Conservation (phyloP, 2,329 filamentous ascomycete genomes). For the Beauveria pseudobassiana region DNA sequence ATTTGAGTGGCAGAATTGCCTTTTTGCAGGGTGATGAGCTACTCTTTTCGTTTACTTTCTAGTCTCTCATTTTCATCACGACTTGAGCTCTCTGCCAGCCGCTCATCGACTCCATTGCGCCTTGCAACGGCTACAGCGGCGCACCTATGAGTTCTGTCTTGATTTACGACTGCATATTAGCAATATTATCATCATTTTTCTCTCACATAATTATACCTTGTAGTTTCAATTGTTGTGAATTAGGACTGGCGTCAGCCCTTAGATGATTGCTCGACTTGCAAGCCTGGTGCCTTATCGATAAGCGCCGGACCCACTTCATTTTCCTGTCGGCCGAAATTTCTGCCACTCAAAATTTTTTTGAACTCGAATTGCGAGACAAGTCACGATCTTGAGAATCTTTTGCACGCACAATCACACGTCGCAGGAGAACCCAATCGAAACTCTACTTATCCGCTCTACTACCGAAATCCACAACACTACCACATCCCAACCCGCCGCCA, state of each 20-base stretch:
- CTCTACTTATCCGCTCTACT: not conserved
- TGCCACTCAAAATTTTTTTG: slow-evolving; percentile 5
- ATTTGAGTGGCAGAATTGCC: not conserved
- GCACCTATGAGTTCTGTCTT: not conserved
- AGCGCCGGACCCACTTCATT: not conserved
- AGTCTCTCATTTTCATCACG: not conserved
- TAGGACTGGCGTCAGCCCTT: not conserved
- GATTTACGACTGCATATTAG: not conserved
- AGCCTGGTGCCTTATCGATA: slow-evolving; percentile 5
- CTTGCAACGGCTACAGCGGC: not conserved
- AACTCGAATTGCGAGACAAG: not conserved
- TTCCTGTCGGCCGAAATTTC: not conserved
- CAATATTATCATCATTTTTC: not conserved
- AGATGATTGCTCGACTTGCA: no score
- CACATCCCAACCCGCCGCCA: slow-evolving; percentile 17
- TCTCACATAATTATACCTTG: not conserved
- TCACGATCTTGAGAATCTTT: not conserved
- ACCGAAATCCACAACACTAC: not conserved
- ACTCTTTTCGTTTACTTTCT: not conserved
- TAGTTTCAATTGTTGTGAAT: not conserved
- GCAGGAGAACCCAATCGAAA: not conserved
- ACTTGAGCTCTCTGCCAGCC: not conserved
- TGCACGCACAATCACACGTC: not conserved
- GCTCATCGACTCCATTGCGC: not conserved
- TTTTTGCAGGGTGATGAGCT: not conserved